Percentiles rank a stretch among this genome's conserved stretches.
Conservation (phyloP, 2,329 filamentous ascomycete species). For the Corynespora cassiicola region DNA sequence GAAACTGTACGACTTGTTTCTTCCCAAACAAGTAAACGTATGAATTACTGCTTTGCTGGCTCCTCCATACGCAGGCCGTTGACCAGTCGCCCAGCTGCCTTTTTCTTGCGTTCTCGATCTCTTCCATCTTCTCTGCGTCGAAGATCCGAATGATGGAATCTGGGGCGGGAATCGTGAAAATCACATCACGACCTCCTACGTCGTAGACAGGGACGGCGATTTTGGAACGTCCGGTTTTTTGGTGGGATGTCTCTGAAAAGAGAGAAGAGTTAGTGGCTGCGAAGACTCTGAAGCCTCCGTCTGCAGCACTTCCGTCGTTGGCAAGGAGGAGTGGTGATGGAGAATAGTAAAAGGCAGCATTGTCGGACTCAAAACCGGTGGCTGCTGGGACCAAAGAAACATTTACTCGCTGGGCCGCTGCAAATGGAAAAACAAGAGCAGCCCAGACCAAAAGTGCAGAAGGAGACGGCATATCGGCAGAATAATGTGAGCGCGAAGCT, state of each 20-base stretch:
- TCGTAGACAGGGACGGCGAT: constrained; percentile 30
- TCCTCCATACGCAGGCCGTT: constrained; percentile 35
- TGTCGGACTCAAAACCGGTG: constrained; percentile 34
- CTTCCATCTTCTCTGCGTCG: constrained; percentile 20
- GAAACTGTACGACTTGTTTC: constrained; percentile 34
- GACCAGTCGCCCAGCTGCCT: constrained; percentile 38
- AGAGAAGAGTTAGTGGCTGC: constrained; percentile 8
- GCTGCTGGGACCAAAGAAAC: constrained; percentile 28
- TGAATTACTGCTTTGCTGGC: constrained; percentile 27
- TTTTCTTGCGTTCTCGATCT: constrained; percentile 27
- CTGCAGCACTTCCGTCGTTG: constrained; percentile 36
- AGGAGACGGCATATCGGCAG: no score
- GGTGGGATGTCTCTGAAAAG: constrained; percentile 21
- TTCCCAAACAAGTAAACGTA: constrained; percentile 41
- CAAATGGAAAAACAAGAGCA: no score
- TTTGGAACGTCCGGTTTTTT: constrained; percentile 35
- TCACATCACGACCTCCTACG: constrained; percentile 27
- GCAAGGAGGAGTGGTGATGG: constrained; percentile 23
- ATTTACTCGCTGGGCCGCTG: constrained; percentile 21
- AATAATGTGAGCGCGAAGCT: no score
- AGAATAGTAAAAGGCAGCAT: constrained; percentile 33
- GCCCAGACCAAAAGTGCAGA: no score
- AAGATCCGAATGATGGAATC: constrained; percentile 34
- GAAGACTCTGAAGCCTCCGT: constrained; percentile 34
- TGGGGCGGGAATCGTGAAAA: constrained; percentile 36